Evolutionary conservation across 2,329 filamentous ascomycete species (phyloP).

Genomic region (Celoporthe dispersa): DNA sequence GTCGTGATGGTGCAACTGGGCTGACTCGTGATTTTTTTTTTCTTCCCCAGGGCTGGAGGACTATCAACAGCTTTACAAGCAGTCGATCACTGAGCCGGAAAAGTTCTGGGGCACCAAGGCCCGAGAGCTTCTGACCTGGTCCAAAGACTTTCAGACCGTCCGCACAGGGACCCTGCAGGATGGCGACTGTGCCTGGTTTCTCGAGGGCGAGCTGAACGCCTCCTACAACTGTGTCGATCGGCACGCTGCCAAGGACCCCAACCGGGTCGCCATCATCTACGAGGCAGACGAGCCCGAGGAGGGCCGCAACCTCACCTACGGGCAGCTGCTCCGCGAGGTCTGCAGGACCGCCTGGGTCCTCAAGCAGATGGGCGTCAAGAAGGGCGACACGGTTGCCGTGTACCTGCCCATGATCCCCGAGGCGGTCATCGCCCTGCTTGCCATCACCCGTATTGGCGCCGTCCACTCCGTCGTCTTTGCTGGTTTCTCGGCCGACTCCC

Average conservation of each 20-base stretch:
- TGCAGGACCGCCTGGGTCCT: constrained; percentile 85
- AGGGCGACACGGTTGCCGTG: constrained; percentile 95
- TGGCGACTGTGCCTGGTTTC: constrained; percentile 92
- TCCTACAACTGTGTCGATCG: constrained; percentile 98
- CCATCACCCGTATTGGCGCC: constrained; percentile 89
- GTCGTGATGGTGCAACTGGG: background rate
- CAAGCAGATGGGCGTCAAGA: constrained; percentile 94
- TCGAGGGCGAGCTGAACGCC: constrained; percentile 91
- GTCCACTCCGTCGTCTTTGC: constrained; percentile 98
- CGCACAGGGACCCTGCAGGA: constrained; percentile 73
- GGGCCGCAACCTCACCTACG: constrained; percentile 89
- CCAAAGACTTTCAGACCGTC: constrained; percentile 89
- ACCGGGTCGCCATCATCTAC: constrained; percentile 97
- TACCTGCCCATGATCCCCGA: constrained; percentile 99
- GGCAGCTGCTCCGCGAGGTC: constrained; percentile 90
- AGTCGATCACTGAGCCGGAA: constrained; percentile 88
- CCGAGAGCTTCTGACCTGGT: constrained; percentile 88
- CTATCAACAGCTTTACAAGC: constrained; percentile 70
- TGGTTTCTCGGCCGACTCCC: constrained; percentile 94
- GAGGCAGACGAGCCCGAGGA: constrained; percentile 90
- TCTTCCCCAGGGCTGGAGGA: constrained; percentile 69
- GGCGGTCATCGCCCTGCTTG: constrained; percentile 87
- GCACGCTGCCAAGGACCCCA: constrained; percentile 91
- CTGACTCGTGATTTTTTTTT: constrained; percentile 21
- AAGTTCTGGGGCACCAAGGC: constrained; percentile 89